Evolutionary conservation across 2,329 filamentous ascomycete genomes (phyloP).

Genomic region (Diaporthe helianthi): DNA sequence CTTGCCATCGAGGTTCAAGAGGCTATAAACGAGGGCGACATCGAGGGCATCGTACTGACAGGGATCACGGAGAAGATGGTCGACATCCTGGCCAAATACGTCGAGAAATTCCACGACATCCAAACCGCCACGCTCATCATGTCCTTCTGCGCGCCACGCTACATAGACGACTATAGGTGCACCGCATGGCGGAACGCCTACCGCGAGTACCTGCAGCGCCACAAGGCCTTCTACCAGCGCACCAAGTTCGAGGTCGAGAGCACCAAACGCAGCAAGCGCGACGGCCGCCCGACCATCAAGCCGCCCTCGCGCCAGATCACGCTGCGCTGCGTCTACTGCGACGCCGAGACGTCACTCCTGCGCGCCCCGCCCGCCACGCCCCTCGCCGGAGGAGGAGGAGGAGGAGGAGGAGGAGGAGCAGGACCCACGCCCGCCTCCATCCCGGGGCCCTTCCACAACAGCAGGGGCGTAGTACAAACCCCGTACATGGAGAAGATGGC

Average conservation of each 20-base stretch:
- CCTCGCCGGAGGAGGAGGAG: constrained; percentile 1
- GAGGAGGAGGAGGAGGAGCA: too few species aligned
- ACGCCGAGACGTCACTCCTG: constrained; percentile 57
- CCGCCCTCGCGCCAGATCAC: constrained; percentile 73
- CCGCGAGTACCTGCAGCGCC: constrained; percentile 73
- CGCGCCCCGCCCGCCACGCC: constrained; percentile 30
- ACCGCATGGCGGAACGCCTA: constrained; percentile 76
- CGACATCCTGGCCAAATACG: constrained; percentile 77
- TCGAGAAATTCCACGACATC: constrained; percentile 77
- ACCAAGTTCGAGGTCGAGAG: constrained; percentile 82
- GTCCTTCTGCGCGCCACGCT: constrained; percentile 76
- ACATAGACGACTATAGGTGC: constrained; percentile 79
- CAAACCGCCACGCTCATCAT: constrained; percentile 81
- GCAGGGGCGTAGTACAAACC: constrained; percentile 51
- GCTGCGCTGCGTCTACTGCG: constrained; percentile 80
- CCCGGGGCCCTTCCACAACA: constrained; percentile 38
- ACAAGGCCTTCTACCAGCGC: constrained; percentile 76
- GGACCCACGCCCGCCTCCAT: constrained; percentile 27
- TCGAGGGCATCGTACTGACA: constrained; percentile 79
- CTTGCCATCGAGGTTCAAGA: constrained; percentile 69
- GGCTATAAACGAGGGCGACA: constrained; percentile 70
- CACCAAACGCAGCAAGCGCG: constrained; percentile 71
- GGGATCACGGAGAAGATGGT: constrained; percentile 77
- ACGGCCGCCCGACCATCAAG: constrained; percentile 68
- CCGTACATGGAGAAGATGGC: constrained; percentile 62